Evolutionary conservation across 441 rosid species (phyloP).

Genomic region (Macaranga tanarius): DNA sequence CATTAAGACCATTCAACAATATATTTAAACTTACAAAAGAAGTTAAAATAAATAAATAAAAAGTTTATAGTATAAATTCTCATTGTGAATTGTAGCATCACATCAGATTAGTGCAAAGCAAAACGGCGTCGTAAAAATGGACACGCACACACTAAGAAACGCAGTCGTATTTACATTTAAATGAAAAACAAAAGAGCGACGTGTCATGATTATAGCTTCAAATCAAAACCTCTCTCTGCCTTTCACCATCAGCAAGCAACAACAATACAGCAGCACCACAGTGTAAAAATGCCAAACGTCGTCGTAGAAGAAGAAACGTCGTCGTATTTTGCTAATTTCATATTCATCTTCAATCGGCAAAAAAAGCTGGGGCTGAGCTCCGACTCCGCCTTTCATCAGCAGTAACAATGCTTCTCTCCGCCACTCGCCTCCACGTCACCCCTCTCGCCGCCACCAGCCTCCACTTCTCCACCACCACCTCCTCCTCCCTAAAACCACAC

Average conservation of each 20-base stretch:
- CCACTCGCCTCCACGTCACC: constrained; percentile 30
- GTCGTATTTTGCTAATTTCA: too few relatives aligned
- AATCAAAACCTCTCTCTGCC: neutral
- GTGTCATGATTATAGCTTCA: constrained; percentile 20
- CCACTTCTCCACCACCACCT: constrained; percentile 3
- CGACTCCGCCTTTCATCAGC: neutral
- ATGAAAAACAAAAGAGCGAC: neutral
- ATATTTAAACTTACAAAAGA: too few relatives aligned
- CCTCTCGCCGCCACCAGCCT: neutral
- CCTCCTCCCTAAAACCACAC: constrained; percentile 7
- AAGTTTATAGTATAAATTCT: too few relatives aligned
- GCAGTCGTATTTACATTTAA: neutral
- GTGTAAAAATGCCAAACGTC: too few relatives aligned
- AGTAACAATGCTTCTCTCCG: constrained; percentile 56
- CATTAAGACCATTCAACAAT: too few relatives aligned
- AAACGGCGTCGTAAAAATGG: neutral
- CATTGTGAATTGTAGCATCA: too few relatives aligned
- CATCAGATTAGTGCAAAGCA: too few relatives aligned
- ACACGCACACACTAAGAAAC: neutral
- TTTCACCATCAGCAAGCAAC: neutral
- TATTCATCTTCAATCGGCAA: too few relatives aligned
- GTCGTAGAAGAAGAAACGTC: too few relatives aligned
- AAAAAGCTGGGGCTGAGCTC: too few relatives aligned
- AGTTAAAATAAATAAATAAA: too few relatives aligned
- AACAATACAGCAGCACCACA: too few relatives aligned